Conservation (phyloP, 148 eudicot genomes). For the Nepenthes gracilis region DNA sequence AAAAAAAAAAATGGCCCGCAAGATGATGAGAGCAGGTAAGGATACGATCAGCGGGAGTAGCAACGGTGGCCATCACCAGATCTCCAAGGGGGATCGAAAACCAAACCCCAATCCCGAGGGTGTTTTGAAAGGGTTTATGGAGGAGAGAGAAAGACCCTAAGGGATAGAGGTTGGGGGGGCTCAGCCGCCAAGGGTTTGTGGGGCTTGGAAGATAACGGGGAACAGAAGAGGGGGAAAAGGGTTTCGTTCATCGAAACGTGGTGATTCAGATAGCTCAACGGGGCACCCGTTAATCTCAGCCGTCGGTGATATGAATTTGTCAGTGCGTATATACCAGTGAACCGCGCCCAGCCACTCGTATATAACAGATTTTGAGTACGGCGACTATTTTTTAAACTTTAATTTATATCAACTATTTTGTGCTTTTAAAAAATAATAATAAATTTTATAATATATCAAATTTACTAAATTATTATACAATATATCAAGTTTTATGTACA, state of each 20-base stretch:
- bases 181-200: slow-evolving; percentile 37
- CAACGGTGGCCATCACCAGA: slow-evolving; percentile 53
- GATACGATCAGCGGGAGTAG: slow-evolving; percentile 57
- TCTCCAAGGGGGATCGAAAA: slow-evolving; percentile 5
- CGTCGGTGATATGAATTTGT: no score
- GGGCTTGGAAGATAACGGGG: slow-evolving; percentile 1
- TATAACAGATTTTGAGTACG: no score
- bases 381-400: no score
- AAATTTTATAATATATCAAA: no score
- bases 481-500: no score
- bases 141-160: slow-evolving; percentile 8
- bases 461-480: no score
- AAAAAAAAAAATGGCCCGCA: not conserved
- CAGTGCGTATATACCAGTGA: no score
- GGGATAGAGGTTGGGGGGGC: slow-evolving; percentile 6
- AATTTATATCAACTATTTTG: no score
- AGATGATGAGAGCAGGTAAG: slow-evolving; percentile 10
- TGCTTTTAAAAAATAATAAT: no score
- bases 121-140: not conserved
- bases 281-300: no score
- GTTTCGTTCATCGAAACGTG: slow-evolving; percentile 19
- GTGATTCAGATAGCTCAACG: slow-evolving; percentile 47
- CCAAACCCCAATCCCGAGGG: slow-evolving; percentile 12
- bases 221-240: not conserved
- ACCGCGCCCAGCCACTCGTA: no score